These are phyloP conservation scores for Lactarius indigo DNA, from an alignment of 768 basidiomycete genomes.

Conservation along the genomic window DNA sequence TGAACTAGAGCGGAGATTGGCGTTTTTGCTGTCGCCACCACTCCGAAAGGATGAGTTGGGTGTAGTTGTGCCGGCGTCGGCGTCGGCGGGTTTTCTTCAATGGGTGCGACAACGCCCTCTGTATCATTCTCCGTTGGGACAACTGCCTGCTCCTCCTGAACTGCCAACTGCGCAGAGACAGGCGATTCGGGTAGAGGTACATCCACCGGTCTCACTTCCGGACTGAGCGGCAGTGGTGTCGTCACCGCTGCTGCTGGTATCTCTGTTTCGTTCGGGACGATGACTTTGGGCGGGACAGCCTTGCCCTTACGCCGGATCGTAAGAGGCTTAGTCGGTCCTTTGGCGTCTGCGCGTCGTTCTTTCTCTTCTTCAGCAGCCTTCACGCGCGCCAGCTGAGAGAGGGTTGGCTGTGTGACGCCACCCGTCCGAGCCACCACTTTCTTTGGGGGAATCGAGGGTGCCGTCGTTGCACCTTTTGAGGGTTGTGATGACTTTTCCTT, in stretches of 20 bases:
- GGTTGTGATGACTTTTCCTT: conserved; percentile 1
- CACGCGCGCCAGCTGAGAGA: conserved; percentile 26
- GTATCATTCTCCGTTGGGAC: neutral
- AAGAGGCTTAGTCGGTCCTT: conserved; percentile 12
- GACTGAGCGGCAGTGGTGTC: conserved; percentile 13
- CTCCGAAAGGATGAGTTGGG: neutral
- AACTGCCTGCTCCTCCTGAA: neutral
- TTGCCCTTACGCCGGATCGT: neutral
- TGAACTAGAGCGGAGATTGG: conserved; percentile 59
- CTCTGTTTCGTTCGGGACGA: conserved; percentile 3
- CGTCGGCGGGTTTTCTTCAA: neutral
- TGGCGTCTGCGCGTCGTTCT: conserved; percentile 12
- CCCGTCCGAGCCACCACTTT: conserved; percentile 19
- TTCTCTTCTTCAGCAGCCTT: conserved; percentile 23
- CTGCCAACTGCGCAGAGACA: neutral
- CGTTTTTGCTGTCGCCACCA: conserved; percentile 34
- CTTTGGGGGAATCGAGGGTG: neutral
- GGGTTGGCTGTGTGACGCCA: conserved; percentile 25
- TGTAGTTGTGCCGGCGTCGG: neutral
- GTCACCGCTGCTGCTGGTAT: conserved; percentile 1
- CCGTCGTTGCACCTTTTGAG: neutral
- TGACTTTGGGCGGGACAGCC: neutral
- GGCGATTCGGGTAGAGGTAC: conserved; percentile 22
- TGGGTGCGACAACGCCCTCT: neutral
- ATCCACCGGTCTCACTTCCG: conserved; percentile 15